These are phyloP conservation scores for Dioscorea cayenensis DNA, from an alignment of 116 monocot genomes.

Conservation along the genomic window DNA sequence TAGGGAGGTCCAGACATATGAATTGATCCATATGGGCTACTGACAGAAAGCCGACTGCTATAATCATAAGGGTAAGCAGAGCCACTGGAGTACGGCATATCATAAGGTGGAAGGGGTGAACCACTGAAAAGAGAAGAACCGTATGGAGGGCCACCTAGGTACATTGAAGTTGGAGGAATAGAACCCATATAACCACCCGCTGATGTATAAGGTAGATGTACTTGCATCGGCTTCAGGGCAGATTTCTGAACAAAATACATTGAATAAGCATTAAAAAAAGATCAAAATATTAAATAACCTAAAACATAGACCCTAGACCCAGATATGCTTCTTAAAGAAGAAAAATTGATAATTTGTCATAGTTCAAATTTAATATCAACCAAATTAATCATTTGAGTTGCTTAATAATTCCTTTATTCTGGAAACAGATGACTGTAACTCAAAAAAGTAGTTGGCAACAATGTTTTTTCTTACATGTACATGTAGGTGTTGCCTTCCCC, in stretches of 20 bases:
- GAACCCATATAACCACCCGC: constrained; percentile 58
- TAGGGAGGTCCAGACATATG: constrained; percentile 73
- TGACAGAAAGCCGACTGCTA: constrained; percentile 50
- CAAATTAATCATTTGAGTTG: no score
- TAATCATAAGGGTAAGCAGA: constrained; percentile 68
- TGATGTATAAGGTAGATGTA: constrained; percentile 38
- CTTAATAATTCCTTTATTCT: no score
- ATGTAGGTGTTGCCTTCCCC: no score
- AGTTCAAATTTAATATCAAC: no score
- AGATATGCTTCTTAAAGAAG: neutral
- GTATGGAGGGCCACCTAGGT: constrained; percentile 60
- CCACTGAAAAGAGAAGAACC: constrained; percentile 47
- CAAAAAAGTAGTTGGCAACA: no score
- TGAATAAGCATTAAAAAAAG: neutral
- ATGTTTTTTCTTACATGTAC: no score
- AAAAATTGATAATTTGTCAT: no score
- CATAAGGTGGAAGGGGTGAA: constrained; percentile 59
- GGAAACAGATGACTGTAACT: no score
- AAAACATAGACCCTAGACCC: neutral
- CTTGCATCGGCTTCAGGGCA: constrained; percentile 49
- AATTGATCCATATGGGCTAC: constrained; percentile 82
- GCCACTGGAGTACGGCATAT: constrained; percentile 50
- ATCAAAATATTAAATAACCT: neutral
- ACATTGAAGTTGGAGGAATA: constrained; percentile 60
- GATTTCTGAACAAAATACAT: constrained; percentile 35